A percentile compares a stretch with the other conserved stretches of the same genome.
Conservation (phyloP, 2,329 filamentous ascomycete genomes). For the Scedosporium apiospermum region DNA sequence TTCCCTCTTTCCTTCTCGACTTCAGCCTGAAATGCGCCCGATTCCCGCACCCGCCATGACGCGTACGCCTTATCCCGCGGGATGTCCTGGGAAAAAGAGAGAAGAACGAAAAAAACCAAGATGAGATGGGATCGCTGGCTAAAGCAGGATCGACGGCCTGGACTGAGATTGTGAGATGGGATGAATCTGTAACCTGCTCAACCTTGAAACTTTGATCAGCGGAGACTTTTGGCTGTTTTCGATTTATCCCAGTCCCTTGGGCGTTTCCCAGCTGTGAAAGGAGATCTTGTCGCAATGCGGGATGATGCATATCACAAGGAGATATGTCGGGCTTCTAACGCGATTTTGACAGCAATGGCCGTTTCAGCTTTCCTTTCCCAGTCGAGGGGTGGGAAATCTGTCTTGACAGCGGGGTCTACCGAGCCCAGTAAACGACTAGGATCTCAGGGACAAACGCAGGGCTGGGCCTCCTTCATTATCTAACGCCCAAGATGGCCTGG, state of each 20-base stretch:
- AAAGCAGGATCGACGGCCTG: background rate
- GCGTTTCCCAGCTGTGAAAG: background rate
- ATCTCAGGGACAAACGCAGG: too few species aligned
- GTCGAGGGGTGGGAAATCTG: too few species aligned
- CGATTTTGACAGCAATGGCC: too few species aligned
- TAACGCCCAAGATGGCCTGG: too few species aligned
- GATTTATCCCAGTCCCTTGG: background rate
- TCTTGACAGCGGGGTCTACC: too few species aligned
- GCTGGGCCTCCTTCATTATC: too few species aligned
- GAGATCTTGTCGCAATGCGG: too few species aligned
- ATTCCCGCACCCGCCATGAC: slow-evolving; percentile 2
- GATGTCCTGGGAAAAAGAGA: background rate
- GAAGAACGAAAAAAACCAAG: background rate
- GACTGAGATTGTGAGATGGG: background rate
- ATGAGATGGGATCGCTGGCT: slow-evolving; percentile 1
- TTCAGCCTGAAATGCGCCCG: slow-evolving; percentile 5
- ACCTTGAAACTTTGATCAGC: background rate
- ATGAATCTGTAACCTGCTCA: slow-evolving; percentile 3
- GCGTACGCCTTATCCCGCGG: background rate
- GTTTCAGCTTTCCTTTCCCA: too few species aligned
- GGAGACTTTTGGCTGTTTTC: background rate
- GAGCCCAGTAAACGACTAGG: too few species aligned
- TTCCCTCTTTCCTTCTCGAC: background rate
- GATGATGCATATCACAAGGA: too few species aligned
- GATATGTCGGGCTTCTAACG: too few species aligned